Conservation (phyloP, 23 red algal species). For the Gracilaria gracilis region DNA sequence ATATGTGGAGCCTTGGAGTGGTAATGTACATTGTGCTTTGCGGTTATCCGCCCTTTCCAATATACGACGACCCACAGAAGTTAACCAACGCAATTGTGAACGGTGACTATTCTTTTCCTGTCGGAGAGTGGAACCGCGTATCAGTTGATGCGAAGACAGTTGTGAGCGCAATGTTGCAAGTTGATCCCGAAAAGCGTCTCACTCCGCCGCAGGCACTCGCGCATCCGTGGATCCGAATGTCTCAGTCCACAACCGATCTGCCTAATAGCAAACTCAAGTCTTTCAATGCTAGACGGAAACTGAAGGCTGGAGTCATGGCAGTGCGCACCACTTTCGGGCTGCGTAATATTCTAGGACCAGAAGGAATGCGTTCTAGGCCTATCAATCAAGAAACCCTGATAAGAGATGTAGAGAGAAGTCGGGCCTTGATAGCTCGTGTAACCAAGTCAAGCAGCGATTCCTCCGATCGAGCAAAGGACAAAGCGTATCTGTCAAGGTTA, state of each 20-base stretch:
- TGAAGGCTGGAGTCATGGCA: constrained; percentile 59
- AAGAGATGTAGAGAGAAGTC: constrained; percentile 57
- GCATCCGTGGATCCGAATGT: constrained; percentile 79
- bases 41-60: constrained; percentile 87
- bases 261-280: constrained; percentile 61
- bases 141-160: constrained; percentile 80
- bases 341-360: constrained; percentile 35
- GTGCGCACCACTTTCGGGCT: constrained; percentile 57
- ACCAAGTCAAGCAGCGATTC: neutral
- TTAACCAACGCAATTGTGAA: constrained; percentile 76
- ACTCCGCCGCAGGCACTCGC: constrained; percentile 77
- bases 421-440: constrained; percentile 44
- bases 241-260: constrained; percentile 57
- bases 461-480: neutral
- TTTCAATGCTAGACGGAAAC: constrained; percentile 61
- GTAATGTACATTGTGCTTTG: constrained; percentile 87
- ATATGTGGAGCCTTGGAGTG: constrained; percentile 93
- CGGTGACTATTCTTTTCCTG: constrained; percentile 83
- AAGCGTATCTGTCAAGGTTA: neutral
- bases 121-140: constrained; percentile 84
- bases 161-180: constrained; percentile 76
- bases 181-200: constrained; percentile 80
- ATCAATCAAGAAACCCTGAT: constrained; percentile 31
- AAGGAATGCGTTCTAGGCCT: neutral
- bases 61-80: constrained; percentile 60